These are phyloP conservation scores for Cyberlindnera veronae DNA, from an alignment of 805 yeast species.

Conservation along the genomic window DNA sequence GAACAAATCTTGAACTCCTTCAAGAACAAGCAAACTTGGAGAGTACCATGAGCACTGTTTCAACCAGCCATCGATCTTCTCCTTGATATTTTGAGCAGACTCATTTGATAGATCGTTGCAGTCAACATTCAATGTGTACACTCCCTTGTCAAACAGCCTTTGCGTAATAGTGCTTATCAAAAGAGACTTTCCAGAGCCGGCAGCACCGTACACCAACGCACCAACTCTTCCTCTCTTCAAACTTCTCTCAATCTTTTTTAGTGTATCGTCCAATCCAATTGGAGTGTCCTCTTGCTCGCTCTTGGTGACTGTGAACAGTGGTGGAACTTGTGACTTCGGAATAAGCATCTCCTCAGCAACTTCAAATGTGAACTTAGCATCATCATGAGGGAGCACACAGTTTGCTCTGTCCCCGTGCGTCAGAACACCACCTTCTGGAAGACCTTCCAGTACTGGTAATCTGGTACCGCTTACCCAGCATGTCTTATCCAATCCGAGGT, in stretches of 20 bases:
- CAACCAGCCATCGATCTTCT: conserved; percentile 41
- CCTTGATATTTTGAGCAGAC: conserved; percentile 42
- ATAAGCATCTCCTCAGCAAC: conserved; percentile 43
- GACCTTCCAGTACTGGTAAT: conserved; percentile 46
- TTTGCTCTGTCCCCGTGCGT: conserved; percentile 40
- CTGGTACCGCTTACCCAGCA: conserved; percentile 49
- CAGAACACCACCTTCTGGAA: conserved; percentile 61
- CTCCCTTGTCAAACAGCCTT: conserved; percentile 34
- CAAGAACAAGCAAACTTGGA: conserved; percentile 73
- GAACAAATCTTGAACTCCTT: conserved; percentile 71
- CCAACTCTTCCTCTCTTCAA: conserved; percentile 49
- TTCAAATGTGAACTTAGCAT: conserved; percentile 40
- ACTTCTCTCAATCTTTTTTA: conserved; percentile 38
- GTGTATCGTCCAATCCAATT: conserved; percentile 54
- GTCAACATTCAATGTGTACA: conserved; percentile 46
- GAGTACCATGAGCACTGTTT: conserved; percentile 67
- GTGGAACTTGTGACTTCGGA: conserved; percentile 21
- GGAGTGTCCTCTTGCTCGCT: conserved; percentile 26
- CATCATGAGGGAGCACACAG: conserved; percentile 39
- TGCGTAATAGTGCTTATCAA: conserved; percentile 42
- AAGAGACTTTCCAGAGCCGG: conserved; percentile 81
- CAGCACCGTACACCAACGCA: conserved; percentile 61
- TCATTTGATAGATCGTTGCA: conserved; percentile 60
- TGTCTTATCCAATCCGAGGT: conserved; percentile 22
- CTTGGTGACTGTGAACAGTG: not conserved